Evolutionary conservation across 108 stramenopile species (phyloP), one percentile per base, ranked within the genome.

Genomic region (Nitzschia sp.): DNA sequence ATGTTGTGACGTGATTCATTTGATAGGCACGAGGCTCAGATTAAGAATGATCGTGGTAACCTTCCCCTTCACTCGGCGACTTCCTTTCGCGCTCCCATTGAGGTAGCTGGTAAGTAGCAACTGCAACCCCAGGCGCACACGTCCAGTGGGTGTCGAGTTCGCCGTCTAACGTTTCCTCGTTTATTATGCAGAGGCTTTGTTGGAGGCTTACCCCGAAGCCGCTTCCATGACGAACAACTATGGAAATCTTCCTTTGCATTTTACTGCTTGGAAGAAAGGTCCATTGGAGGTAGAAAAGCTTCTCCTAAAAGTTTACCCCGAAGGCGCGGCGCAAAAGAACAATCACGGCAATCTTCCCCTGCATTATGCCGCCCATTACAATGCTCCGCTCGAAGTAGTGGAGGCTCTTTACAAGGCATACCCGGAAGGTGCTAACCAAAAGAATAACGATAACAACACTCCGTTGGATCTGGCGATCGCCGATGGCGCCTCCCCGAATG

Each of bases 191-290:
- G 93, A 94, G 79, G 84, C 88, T 24, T 79, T 94, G 4, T 65
- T 94, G 42, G 87, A 92, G 71, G 90, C 93, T 6, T 92, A 92
- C 58, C 93, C 90, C 15, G 90, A 92, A 57, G 93, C 90, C 26
- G 93, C 93, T 25, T 78, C 81, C 45, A 79, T 87, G 32, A 92
- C 93, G 30, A 94, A 94, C 84, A 92, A 92, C 61, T 92, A 92
- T 66, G 93, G 93, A 17, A 94, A 94, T 48, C 78, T 94, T 9
- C 88, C 93, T 27, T 84, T 63, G 78, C 91, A 76, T 86, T 92
- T 82, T 28, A 90, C 93, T 21, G 93, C 93, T 1, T 92, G 90
- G 93, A 92, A 92, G 71, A 92, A 94, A 69, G 93, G 90, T 59
- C 93, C 93, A 2, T 69, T 94, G 28, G 93, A 94, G 59, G 85